Conservation (phyloP, 1,139 yeast genomes). For the Yamadazyma jaroonii region DNA sequence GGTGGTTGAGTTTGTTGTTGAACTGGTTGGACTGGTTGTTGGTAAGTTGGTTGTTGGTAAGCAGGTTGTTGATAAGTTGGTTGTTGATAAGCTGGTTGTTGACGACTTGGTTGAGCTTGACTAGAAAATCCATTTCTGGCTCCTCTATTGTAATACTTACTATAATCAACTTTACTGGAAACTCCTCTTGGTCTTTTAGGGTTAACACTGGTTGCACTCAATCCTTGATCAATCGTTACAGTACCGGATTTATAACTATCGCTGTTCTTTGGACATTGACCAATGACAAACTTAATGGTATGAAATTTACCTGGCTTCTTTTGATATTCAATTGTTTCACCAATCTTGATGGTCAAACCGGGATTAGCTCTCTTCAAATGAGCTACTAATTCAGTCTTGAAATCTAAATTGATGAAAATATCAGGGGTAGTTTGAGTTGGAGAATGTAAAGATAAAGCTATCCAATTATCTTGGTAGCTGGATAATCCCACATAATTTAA, state of each 20-base stretch:
- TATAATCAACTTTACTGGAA: slow-evolving; percentile 39
- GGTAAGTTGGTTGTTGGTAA: slow-evolving; percentile 10
- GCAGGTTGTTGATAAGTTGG: slow-evolving; percentile 15
- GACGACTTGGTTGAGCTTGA: slow-evolving; percentile 8
- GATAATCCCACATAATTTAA: slow-evolving; percentile 71
- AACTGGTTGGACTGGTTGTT: slow-evolving; percentile 7
- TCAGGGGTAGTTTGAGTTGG: slow-evolving; percentile 67
- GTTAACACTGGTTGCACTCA: slow-evolving; percentile 67
- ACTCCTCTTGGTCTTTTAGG: slow-evolving; percentile 65
- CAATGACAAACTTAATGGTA: slow-evolving; percentile 63
- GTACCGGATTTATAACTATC: slow-evolving; percentile 88
- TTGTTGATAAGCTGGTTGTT: slow-evolving; percentile 15
- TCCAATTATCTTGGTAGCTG: slow-evolving; percentile 87
- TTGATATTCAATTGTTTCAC: slow-evolving; percentile 73
- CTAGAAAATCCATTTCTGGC: slow-evolving; percentile 8
- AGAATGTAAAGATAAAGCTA: slow-evolving; percentile 61
- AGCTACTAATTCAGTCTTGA: slow-evolving; percentile 87
- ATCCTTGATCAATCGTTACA: slow-evolving; percentile 78
- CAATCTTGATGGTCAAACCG: slow-evolving; percentile 61
- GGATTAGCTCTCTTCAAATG: slow-evolving; percentile 66
- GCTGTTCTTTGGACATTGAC: slow-evolving; percentile 51
- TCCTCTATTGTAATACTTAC: slow-evolving; percentile 43
- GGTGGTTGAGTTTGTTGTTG: slow-evolving; percentile 16
- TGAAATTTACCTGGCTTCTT: slow-evolving; percentile 89
- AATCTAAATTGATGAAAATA: slow-evolving; percentile 70